phyloP scores from a whole-genome alignment of 345 rosid species.

The Rhodomyrtus tomentosa region DNA sequence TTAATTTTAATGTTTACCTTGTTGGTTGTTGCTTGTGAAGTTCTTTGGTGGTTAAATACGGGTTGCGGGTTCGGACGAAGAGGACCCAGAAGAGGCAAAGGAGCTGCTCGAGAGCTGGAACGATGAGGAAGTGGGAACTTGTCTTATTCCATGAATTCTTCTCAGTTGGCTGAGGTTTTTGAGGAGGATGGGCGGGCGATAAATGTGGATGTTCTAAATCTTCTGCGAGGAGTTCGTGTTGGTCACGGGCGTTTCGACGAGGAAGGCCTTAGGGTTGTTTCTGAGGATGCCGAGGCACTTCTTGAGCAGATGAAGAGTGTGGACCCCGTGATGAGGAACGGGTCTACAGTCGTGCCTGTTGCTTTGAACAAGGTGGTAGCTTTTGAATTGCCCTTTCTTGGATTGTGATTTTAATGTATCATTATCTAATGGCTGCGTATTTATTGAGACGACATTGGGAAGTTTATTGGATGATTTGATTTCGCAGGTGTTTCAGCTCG shows the following conservation, averaged over 20 bases:
- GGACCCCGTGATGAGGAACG: conserved; percentile 63
- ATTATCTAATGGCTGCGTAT: neutral
- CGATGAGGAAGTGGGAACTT: too few species aligned
- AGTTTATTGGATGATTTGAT: neutral
- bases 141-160: too few species aligned
- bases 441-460: neutral
- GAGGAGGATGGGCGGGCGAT: too few species aligned
- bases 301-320: conserved; percentile 70
- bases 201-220: too few species aligned
- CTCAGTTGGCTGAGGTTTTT: too few species aligned
- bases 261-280: conserved; percentile 67
- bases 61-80: too few species aligned
- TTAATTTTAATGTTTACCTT: too few species aligned
- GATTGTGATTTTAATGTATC: neutral
- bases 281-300: conserved; percentile 82
- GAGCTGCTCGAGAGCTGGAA: too few species aligned
- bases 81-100: too few species aligned
- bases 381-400: neutral
- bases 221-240: conserved; percentile 79
- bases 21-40: too few species aligned
- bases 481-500: conserved; percentile 29
- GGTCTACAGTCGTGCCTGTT: conserved; percentile 75
- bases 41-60: too few species aligned
- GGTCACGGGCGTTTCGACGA: conserved; percentile 49
- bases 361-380: conserved; percentile 69